Evolutionary conservation across 2,329 filamentous ascomycete genomes (phyloP), one percentile per base, ranked within the genome.

Genomic region (Fusarium poae): DNA sequence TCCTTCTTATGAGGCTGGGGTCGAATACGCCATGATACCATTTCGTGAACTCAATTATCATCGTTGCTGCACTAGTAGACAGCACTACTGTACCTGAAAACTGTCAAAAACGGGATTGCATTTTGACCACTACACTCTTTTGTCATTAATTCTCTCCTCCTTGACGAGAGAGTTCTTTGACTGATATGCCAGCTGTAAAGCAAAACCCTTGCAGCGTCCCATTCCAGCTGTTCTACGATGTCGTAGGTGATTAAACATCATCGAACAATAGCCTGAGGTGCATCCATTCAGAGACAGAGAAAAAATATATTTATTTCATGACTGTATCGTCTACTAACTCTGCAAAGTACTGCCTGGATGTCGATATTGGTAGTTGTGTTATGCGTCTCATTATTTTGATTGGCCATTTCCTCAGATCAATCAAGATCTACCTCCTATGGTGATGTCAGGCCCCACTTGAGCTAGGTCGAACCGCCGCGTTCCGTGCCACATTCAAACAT

Each of bases 371-470:
- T 20, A 23, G 32, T 60, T 48, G 32, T 32, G 25, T 18, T 30
- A 27, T 18, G 15, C 5, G 21, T 29, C 34, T 10, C 21, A 18
- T 25, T 13, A 11, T 45, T 30, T 35, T 67, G 62, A 69, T 67
- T 67, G 53, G 62, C 7, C n/a, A 15, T 52, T 37, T 18, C 35
- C 34, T 16, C 10, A 43, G n/a, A 39, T 39, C n/a, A 39, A 20
- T 27, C 20, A 43, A n/a, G 37, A 46, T 52, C 32, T n/a, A n/a
- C n/a, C n/a, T n/a, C n/a, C n/a, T 49, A 30, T 35, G 30, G 68
- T 68, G 67, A 70, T 70, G 67, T 60, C 68, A 68, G 51, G 67
- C 51, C 34, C 67, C 67, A 70, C 67, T 27, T 20, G 13, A 70
- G 67, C 67, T 67, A 62, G 46, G 32, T 50, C 43, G 34, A 54